Evolutionary conservation across 106 monocot species (phyloP).

Genomic region (Allium cepa): DNA sequence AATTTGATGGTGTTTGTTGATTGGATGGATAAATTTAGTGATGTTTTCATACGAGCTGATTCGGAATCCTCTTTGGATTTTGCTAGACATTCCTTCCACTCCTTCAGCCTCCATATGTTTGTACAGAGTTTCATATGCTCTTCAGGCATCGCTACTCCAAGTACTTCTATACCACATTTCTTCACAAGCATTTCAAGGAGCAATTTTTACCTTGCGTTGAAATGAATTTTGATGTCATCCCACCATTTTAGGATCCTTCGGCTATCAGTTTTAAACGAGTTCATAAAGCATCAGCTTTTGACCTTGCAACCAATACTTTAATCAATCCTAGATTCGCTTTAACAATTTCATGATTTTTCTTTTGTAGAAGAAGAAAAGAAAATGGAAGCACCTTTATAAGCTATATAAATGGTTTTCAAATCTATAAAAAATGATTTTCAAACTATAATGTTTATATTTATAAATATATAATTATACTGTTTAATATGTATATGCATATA

Average conservation of each 20-base stretch:
- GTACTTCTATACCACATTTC: constrained; percentile 94
- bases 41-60: constrained; percentile 41
- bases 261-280: constrained; percentile 59
- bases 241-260: constrained; percentile 82
- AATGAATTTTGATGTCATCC: constrained; percentile 75
- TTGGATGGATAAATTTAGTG: too few relatives aligned
- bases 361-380: constrained; percentile 73
- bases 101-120: constrained; percentile 76
- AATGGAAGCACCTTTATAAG: constrained; percentile 87
- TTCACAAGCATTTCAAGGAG: constrained; percentile 87
- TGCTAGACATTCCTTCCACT: constrained; percentile 57
- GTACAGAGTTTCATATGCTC: constrained; percentile 88
- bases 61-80: constrained; percentile 57
- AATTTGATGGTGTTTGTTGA: too few relatives aligned
- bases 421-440: too few relatives aligned
- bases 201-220: constrained; percentile 88
- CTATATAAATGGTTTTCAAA: constrained; percentile 41
- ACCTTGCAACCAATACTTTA: constrained; percentile 89
- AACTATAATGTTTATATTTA: too few relatives aligned
- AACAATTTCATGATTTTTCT: constrained; percentile 77
- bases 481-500: too few relatives aligned
- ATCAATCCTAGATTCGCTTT: constrained; percentile 96
- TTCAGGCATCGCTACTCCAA: constrained; percentile 86
- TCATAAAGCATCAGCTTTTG: constrained; percentile 60
- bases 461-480: too few relatives aligned